phyloP scores from a whole-genome alignment of 2,329 filamentous ascomycete genomes.

The Colletotrichum eleusines region DNA sequence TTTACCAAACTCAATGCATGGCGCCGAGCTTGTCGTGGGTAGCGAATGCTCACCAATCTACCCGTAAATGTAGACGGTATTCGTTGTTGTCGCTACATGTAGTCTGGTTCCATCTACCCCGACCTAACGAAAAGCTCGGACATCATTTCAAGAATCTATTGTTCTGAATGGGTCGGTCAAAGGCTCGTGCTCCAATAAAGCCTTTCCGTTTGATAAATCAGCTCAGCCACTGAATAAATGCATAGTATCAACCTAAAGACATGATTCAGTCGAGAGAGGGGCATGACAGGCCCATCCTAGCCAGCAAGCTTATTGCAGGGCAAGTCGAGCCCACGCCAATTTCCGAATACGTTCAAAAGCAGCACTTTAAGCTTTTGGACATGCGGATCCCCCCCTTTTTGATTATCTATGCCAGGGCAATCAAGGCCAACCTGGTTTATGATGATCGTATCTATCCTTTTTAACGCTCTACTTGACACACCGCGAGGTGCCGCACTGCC shows the following conservation, averaged over 20 bases:
- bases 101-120: no score
- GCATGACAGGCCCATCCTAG: slow-evolving; percentile 12
- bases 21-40: no score
- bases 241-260: background rate
- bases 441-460: no score
- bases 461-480: background rate
- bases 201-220: slow-evolving; percentile 25
- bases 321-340: slow-evolving; percentile 9
- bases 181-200: slow-evolving; percentile 21
- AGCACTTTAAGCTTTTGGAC: slow-evolving; percentile 27
- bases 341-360: slow-evolving; percentile 18
- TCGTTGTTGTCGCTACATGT: no score
- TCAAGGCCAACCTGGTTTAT: background rate
- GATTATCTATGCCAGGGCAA: background rate
- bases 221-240: background rate
- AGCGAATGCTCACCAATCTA: no score
- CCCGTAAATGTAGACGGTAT: no score
- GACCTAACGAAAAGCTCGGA: no score
- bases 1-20: no score
- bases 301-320: slow-evolving; percentile 8
- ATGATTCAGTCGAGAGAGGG: slow-evolving; percentile 15
- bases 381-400: slow-evolving; percentile 10
- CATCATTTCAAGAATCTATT: no score
- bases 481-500: slow-evolving; percentile 23
- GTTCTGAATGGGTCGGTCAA: background rate